These are phyloP conservation scores for Neoarthrinium moseri DNA, from an alignment of 2,329 filamentous ascomycete genomes.

Conservation along the genomic window DNA sequence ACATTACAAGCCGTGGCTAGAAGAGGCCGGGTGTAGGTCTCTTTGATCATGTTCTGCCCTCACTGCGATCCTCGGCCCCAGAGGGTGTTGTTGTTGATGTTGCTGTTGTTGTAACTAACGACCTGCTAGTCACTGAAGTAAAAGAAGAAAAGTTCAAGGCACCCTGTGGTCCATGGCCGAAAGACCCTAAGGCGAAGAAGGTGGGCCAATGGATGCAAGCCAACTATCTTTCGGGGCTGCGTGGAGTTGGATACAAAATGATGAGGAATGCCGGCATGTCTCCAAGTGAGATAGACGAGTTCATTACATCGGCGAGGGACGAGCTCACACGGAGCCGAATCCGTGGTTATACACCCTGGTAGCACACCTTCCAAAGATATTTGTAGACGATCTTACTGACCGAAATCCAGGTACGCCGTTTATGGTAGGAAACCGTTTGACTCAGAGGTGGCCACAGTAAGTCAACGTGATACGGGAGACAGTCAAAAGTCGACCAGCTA, in stretches of 20 bases:
- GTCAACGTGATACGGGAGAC: no score
- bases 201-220: background rate
- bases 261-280: background rate
- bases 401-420: no score
- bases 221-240: background rate
- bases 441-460: no score
- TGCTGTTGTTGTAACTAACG: no score
- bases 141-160: background rate
- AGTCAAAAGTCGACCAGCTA: no score
- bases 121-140: background rate
- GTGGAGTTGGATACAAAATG: background rate
- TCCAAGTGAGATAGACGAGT: background rate
- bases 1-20: conserved; percentile 1
- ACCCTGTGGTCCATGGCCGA: background rate
- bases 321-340: background rate
- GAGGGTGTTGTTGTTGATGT: no score
- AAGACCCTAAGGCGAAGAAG: background rate
- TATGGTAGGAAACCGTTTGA: no score
- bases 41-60: no score
- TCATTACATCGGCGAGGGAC: background rate
- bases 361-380: no score
- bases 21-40: background rate
- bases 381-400: no score
- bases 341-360: background rate
- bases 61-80: no score